Evolutionary conservation across 2,329 filamentous ascomycete species (phyloP).

Genomic region (Botrytis aclada): DNA sequence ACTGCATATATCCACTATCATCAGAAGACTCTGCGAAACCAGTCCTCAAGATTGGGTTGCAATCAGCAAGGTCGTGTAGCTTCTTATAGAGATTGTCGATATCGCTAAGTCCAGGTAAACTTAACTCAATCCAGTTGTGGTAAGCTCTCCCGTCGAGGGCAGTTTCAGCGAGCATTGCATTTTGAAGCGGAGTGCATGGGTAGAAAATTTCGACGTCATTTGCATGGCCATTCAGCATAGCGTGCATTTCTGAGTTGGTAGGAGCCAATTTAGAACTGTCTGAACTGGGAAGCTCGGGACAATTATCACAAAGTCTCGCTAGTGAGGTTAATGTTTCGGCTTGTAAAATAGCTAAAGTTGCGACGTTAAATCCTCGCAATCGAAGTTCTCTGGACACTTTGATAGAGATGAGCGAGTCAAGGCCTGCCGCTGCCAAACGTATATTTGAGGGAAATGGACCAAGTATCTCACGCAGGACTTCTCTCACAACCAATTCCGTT

Average conservation of each 20-base stretch:
- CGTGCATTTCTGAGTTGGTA: background rate
- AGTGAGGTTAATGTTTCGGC: slow-evolving; percentile 47
- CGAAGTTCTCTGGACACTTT: slow-evolving; percentile 63
- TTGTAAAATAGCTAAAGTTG: slow-evolving; percentile 60
- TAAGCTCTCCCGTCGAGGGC: slow-evolving; percentile 58
- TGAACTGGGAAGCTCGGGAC: slow-evolving; percentile 5
- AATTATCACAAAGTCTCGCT: slow-evolving; percentile 36
- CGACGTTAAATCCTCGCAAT: slow-evolving; percentile 51
- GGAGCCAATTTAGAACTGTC: background rate
- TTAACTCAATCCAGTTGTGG: slow-evolving; percentile 72
- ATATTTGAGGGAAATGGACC: slow-evolving; percentile 35
- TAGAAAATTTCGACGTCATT: slow-evolving; percentile 47
- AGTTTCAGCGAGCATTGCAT: slow-evolving; percentile 78
- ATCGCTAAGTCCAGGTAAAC: slow-evolving; percentile 39
- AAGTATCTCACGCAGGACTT: slow-evolving; percentile 30
- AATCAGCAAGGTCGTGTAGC: slow-evolving; percentile 48
- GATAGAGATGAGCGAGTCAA: slow-evolving; percentile 66
- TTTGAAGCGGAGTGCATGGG: slow-evolving; percentile 70
- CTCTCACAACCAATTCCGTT: slow-evolving; percentile 24
- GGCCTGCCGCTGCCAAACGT: slow-evolving; percentile 51
- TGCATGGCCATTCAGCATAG: slow-evolving; percentile 31
- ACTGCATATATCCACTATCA: slow-evolving; percentile 52
- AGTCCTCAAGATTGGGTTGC: slow-evolving; percentile 68
- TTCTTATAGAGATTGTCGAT: slow-evolving; percentile 46
- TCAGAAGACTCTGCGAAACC: slow-evolving; percentile 61